Percentiles rank a stretch among this genome's conserved stretches.
phyloP scores from a whole-genome alignment of 2,329 filamentous ascomycete species.

The Sporothrix schenckii region DNA sequence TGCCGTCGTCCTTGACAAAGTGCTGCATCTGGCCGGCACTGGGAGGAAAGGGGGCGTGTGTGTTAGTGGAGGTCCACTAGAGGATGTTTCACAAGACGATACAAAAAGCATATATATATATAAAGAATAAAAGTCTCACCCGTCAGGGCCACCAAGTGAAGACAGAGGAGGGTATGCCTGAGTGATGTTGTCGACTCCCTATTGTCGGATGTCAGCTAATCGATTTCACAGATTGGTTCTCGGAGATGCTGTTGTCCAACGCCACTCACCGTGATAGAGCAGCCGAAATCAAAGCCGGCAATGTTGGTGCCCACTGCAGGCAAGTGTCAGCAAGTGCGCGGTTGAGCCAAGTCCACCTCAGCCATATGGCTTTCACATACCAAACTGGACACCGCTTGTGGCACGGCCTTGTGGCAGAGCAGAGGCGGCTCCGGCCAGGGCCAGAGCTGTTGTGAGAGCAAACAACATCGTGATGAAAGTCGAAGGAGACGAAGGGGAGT shows the following conservation, averaged over 20 bases:
- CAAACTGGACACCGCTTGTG: constrained; percentile 26
- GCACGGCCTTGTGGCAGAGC: constrained; percentile 19
- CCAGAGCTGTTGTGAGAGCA: constrained; percentile 13
- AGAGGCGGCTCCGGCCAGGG: constrained; percentile 14
- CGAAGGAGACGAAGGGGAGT: not conserved
- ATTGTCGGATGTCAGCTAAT: not conserved
- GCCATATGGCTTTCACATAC: not conserved
- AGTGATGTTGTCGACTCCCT: constrained; percentile 9
- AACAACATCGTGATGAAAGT: constrained; percentile 21
- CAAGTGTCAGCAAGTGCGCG: not conserved
- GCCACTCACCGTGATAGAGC: constrained; percentile 39
- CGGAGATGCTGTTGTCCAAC: no score
- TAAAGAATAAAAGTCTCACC: not conserved
- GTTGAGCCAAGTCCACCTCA: no score
- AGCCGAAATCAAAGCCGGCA: constrained; percentile 54
- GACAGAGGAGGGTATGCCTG: constrained; percentile 30
- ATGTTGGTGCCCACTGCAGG: constrained; percentile 39
- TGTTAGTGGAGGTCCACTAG: not conserved
- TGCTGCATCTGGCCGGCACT: constrained; percentile 55
- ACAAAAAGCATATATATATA: no score
- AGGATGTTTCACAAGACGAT: not conserved
- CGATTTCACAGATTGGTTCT: no score
- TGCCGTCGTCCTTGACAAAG: constrained; percentile 55
- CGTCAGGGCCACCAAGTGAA: constrained; percentile 40
- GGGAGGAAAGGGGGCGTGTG: not conserved